phyloP scores from a whole-genome alignment of 208 protist species.

The Plasmodiophora brassicae region DNA sequence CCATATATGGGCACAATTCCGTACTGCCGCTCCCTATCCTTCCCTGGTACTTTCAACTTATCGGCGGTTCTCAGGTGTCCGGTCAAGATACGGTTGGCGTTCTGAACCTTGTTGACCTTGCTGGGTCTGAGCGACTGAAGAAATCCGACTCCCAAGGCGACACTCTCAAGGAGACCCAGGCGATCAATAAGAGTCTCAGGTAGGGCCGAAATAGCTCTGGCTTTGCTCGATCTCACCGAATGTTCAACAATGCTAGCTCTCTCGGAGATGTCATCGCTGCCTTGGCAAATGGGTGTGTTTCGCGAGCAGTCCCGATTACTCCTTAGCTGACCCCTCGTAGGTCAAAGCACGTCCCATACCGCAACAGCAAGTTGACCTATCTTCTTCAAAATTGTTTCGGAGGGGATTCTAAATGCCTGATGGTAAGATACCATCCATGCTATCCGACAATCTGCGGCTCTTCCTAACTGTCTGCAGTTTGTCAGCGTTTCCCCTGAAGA shows the following conservation, averaged over 20 bases:
- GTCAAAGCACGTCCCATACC: conserved; percentile 46
- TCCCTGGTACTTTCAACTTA: not conserved
- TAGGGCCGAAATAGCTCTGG: too few species aligned
- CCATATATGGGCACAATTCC: not conserved
- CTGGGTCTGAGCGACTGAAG: conserved; percentile 42
- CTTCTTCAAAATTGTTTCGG: conserved; percentile 43
- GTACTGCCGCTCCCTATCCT: not conserved
- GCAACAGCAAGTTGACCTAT: conserved; percentile 47
- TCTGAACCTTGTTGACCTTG: conserved; percentile 44
- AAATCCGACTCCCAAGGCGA: conserved; percentile 26
- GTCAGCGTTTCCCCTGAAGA: conserved; percentile 44
- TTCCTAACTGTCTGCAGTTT: not conserved
- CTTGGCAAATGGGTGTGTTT: conserved; percentile 17
- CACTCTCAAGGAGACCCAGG: conserved; percentile 37
- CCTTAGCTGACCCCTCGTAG: not conserved
- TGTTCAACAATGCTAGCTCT: too few species aligned
- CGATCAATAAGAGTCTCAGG: conserved; percentile 47
- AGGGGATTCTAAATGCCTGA: conserved; percentile 46
- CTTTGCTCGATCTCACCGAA: too few species aligned
- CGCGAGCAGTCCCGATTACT: too few species aligned
- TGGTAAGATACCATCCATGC: not conserved
- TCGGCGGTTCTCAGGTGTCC: not conserved
- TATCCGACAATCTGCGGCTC: not conserved
- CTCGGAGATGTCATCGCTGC: conserved; percentile 45
- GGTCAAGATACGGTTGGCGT: conserved; percentile 40